Evolutionary conservation across 2,329 filamentous ascomycete genomes (phyloP).

Genomic region (Fusarium chuoi): DNA sequence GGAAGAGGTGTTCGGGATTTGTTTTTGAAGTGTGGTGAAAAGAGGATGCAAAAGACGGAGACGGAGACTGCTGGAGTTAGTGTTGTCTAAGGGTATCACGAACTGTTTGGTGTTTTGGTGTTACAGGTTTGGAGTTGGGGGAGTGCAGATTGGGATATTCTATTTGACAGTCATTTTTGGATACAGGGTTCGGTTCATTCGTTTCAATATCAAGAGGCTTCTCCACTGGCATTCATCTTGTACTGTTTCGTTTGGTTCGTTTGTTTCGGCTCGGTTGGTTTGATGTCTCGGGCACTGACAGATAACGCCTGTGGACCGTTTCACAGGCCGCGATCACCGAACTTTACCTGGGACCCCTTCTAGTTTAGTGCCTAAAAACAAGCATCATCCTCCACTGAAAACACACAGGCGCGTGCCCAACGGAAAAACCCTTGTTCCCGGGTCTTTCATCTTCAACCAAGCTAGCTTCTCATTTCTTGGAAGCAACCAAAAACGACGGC

Average conservation of each 20-base stretch:
- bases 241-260: background rate
- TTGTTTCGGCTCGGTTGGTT: background rate
- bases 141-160: background rate
- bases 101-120: slow-evolving; percentile 1
- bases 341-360: slow-evolving; percentile 5
- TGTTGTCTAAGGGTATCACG: slow-evolving; percentile 5
- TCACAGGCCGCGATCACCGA: background rate
- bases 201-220: background rate
- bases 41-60: slow-evolving; percentile 33
- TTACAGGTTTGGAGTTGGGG: background rate
- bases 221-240: background rate
- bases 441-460: slow-evolving; percentile 1
- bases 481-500: slow-evolving; percentile 21
- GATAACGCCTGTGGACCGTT: background rate
- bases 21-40: slow-evolving; percentile 60
- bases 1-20: slow-evolving; percentile 43
- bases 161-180: slow-evolving; percentile 9
- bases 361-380: slow-evolving; percentile 25
- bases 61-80: background rate
- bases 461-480: slow-evolving; percentile 16
- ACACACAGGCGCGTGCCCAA: background rate
- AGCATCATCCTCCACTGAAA: background rate
- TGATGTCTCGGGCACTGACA: background rate
- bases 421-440: slow-evolving; percentile 43
- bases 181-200: slow-evolving; percentile 7